Conservation (phyloP, 2,329 filamentous ascomycete species). For the Parastagonospora avenae region DNA sequence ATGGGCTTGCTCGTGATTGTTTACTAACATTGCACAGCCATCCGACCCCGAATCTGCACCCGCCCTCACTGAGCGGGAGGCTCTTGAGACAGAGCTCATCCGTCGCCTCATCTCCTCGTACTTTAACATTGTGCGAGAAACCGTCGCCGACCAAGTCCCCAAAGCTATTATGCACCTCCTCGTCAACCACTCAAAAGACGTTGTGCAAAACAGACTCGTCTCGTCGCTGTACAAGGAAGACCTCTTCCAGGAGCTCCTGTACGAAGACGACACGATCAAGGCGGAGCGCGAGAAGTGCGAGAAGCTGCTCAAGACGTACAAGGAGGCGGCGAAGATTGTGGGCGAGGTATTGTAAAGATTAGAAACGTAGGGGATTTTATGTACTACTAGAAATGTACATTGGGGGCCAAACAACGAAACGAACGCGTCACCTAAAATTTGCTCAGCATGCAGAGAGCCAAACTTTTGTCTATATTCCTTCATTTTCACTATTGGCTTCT, state of each 20-base stretch:
- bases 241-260: slow-evolving; percentile 88
- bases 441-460: not conserved
- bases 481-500: slow-evolving; percentile 21
- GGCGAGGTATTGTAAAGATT: slow-evolving; percentile 71
- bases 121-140: slow-evolving; percentile 98
- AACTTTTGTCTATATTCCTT: slow-evolving; percentile 20
- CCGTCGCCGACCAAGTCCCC: slow-evolving; percentile 97
- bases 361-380: not conserved
- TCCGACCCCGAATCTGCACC: slow-evolving; percentile 67
- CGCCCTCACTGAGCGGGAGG: slow-evolving; percentile 91
- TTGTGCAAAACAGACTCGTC: slow-evolving; percentile 94
- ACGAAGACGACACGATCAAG: slow-evolving; percentile 97
- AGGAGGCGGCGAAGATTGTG: slow-evolving; percentile 97
- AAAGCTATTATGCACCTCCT: slow-evolving; percentile 99
- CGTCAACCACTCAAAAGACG: slow-evolving; percentile 98
- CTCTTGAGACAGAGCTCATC: slow-evolving; percentile 97
- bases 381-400: slow-evolving; percentile 13
- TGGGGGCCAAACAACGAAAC: not conserved
- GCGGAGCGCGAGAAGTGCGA: slow-evolving; percentile 98
- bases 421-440: not conserved
- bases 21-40: slow-evolving; percentile 38
- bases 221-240: slow-evolving; percentile 93
- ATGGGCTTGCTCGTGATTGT: not conserved
- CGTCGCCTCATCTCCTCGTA: slow-evolving; percentile 95
- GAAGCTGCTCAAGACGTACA: slow-evolving; percentile 91